Evolutionary conservation across 2,329 filamentous ascomycete species (phyloP).

Genomic region (Colletotrichum tofieldiae): DNA sequence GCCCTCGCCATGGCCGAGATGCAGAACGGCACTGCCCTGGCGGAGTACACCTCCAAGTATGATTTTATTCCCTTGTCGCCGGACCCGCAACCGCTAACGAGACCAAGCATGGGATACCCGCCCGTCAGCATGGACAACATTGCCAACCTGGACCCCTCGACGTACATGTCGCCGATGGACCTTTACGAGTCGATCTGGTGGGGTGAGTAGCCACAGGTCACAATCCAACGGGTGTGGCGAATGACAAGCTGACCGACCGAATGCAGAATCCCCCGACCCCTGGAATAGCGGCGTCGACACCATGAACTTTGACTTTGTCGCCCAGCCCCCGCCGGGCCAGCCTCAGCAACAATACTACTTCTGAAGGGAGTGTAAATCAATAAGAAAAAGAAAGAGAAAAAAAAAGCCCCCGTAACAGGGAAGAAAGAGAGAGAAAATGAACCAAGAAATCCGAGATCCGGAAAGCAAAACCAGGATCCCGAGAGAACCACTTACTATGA

Average conservation of each 20-base stretch:
- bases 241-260: conserved; percentile 21
- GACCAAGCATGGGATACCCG: conserved; percentile 54
- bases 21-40: conserved; percentile 69
- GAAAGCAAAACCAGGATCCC: not conserved
- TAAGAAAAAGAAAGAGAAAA: not conserved
- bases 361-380: conserved; percentile 46
- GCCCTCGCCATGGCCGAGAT: conserved; percentile 77
- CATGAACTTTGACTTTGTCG: conserved; percentile 74
- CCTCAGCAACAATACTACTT: conserved; percentile 72
- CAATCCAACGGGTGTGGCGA: conserved; percentile 40
- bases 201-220: conserved; percentile 62
- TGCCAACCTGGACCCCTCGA: conserved; percentile 66
- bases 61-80: not conserved
- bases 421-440: no score
- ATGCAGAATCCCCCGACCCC: conserved; percentile 71
- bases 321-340: conserved; percentile 72
- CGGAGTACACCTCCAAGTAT: conserved; percentile 38
- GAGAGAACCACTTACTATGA: not conserved
- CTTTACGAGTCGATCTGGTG: conserved; percentile 79
- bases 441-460: no score
- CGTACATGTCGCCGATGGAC: conserved; percentile 78
- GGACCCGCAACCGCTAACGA: conserved; percentile 1
- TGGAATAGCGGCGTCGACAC: conserved; percentile 71
- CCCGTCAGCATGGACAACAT: conserved; percentile 62
- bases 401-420: not conserved